phyloP scores from a whole-genome alignment of 164 flowering plant genomes.

The Chloranthus sessilifolius region DNA sequence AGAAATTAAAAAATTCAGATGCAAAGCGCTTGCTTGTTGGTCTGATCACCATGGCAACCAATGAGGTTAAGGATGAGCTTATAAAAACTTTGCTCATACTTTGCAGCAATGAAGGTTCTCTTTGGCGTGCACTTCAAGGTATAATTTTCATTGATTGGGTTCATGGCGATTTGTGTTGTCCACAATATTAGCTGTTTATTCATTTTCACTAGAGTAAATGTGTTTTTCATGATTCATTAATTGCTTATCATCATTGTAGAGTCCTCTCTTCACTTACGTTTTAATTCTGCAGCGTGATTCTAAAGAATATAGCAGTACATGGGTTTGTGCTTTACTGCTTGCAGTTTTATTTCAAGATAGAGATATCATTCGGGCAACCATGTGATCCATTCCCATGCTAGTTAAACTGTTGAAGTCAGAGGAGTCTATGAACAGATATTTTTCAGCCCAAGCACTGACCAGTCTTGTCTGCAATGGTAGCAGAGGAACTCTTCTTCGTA shows the following conservation, averaged over 20 bases:
- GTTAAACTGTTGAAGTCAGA: conserved; percentile 83
- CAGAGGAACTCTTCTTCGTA: conserved; percentile 88
- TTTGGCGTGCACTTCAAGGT: conserved; percentile 94
- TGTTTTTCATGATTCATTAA: conserved; percentile 7
- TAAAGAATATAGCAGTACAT: conserved; percentile 66
- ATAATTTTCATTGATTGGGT: too few species aligned
- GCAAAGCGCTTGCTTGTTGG: conserved; percentile 92
- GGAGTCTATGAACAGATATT: conserved; percentile 80
- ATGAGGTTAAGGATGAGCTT: conserved; percentile 91
- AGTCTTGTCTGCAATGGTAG: conserved; percentile 97
- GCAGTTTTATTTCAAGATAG: conserved; percentile 92
- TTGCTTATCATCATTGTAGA: not conserved
- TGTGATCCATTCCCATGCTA: conserved; percentile 69
- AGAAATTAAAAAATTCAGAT: conserved; percentile 66
- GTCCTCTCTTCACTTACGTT: not conserved
- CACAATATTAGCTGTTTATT: too few species aligned
- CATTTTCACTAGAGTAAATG: not conserved
- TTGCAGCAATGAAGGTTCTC: conserved; percentile 70
- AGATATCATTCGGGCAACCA: conserved; percentile 86
- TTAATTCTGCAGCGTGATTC: conserved; percentile 54
- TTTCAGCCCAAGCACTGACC: conserved; percentile 93
- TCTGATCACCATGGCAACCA: conserved; percentile 89
- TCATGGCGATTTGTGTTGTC: too few species aligned
- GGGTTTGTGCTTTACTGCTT: conserved; percentile 82
- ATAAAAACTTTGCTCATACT: conserved; percentile 66